Base-by-base conservation (phyloP, 2,329 filamentous ascomycete species). In the Chaetomium sp. region DNA sequence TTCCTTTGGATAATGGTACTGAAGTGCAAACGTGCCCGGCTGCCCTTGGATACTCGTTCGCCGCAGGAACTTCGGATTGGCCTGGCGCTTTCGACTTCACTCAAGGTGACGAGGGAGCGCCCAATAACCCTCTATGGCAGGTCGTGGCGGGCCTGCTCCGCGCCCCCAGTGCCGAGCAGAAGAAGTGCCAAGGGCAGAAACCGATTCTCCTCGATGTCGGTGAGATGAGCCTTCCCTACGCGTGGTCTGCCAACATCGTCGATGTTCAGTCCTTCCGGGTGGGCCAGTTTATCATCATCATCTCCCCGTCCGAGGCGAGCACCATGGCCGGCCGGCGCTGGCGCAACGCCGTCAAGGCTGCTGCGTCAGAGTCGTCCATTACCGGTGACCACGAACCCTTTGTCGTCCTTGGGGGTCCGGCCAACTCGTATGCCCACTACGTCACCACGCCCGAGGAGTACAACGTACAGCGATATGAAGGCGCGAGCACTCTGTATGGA, bases 321-420 rank as follows among this genome's bases (percentile, higher is more conserved):
- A 97, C 93, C 9, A 97, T 97, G 93, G 85, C 91, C 0, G 93
- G 93, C 1, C 86, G 93, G 12, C 86, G 93, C 38, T 97, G 93
- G 93, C 90, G 90, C 71, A 81, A 85, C 65, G 89, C 91, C 1
- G 81, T 95, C 60, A 79, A 82, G 23, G 76, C 78, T 1, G 82
- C 85, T 50, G 84, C 83, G 6, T 71, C 74, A 1, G 65, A 70
- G 12, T 71, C 80, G 0, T 78, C 84, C 10, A 71, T 78, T 4
- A 72, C 72, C n/a, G 72, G 73, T 13, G 71, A 69, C 6, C 70
- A 73, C 8, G 81, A 87, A 54, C 90, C 90, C 0, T 75, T 90
- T 16, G 91, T 96, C 0, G 89, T 97, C 1, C 82, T 97, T 1
- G 93, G 93, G 4, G 93, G 90, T 0, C 93, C 93, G 0, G 92